These are phyloP conservation scores for Euphorbia corollata DNA, from an alignment of 441 rosid genomes.

Conservation along the genomic window DNA sequence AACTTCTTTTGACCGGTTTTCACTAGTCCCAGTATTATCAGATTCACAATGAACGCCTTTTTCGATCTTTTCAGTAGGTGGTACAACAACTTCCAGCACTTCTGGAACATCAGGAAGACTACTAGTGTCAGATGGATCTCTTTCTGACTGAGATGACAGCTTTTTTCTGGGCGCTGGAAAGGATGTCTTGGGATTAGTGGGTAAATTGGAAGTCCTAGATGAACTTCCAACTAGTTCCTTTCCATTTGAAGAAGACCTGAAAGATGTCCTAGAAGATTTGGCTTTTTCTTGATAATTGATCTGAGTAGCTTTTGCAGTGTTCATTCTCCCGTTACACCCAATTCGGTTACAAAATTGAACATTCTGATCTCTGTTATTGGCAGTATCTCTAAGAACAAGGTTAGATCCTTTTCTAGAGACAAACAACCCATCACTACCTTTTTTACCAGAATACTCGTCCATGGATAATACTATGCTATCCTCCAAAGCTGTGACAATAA, in stretches of 20 bases:
- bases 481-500: constrained; percentile 28
- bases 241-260: constrained; percentile 42
- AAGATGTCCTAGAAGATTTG: constrained; percentile 47
- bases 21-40: constrained; percentile 27
- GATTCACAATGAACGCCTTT: constrained; percentile 29
- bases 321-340: constrained; percentile 56
- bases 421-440: constrained; percentile 37
- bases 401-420: constrained; percentile 48
- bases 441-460: constrained; percentile 71
- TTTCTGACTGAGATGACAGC: constrained; percentile 33
- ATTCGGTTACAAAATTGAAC: constrained; percentile 53
- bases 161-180: constrained; percentile 40
- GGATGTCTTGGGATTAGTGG: constrained; percentile 32
- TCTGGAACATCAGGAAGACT: constrained; percentile 49
- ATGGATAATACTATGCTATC: constrained; percentile 27
- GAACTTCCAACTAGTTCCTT: constrained; percentile 68
- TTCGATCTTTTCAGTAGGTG: constrained; percentile 37
- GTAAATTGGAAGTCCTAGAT: constrained; percentile 39
- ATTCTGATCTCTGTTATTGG: constrained; percentile 45
- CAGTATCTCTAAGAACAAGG: constrained; percentile 51
- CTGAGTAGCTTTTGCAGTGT: constrained; percentile 44
- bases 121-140: constrained; percentile 62
- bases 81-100: constrained; percentile 29
- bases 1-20: constrained; percentile 25
- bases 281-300: constrained; percentile 43